These are phyloP conservation scores for Fusarium tuaranense DNA, from an alignment of 2,329 filamentous ascomycete genomes.

Conservation along the genomic window DNA sequence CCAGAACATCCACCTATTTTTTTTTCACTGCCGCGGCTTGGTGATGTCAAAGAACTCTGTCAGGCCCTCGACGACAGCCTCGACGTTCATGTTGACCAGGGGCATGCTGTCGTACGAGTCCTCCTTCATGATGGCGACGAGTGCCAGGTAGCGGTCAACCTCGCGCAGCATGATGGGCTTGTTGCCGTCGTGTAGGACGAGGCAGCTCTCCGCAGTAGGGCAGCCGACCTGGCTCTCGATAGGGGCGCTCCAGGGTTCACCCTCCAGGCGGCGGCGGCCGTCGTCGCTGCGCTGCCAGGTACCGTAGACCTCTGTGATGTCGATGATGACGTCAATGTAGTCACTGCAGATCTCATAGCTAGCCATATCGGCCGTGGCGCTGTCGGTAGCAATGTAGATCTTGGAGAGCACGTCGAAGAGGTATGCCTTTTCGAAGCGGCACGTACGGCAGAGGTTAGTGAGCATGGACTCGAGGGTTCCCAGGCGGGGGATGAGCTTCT, in stretches of 20 bases:
- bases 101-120: conserved; percentile 87
- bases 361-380: conserved; percentile 90
- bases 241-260: conserved; percentile 69
- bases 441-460: conserved; percentile 92
- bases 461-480: conserved; percentile 93
- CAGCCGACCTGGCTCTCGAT: conserved; percentile 76
- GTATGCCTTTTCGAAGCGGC: conserved; percentile 97
- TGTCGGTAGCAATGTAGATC: conserved; percentile 98
- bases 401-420: conserved; percentile 98
- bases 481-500: conserved; percentile 94
- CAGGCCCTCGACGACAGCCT: conserved; percentile 82
- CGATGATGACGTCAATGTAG: conserved; percentile 98
- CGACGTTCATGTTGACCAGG: conserved; percentile 88
- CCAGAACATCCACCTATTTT: background rate
- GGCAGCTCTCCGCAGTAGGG: conserved; percentile 74
- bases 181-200: conserved; percentile 73
- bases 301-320: conserved; percentile 95
- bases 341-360: conserved; percentile 99
- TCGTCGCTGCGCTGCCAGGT: conserved; percentile 71
- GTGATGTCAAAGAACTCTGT: conserved; percentile 83
- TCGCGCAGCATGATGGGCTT: conserved; percentile 76
- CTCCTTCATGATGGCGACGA: conserved; percentile 89
- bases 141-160: conserved; percentile 79
- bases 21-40: conserved; percentile 60
- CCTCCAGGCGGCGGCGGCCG: conserved; percentile 68